Evolutionary conservation across 192 early-diverging fungal species (phyloP).

Genomic region (Neocallimastix lanati): DNA sequence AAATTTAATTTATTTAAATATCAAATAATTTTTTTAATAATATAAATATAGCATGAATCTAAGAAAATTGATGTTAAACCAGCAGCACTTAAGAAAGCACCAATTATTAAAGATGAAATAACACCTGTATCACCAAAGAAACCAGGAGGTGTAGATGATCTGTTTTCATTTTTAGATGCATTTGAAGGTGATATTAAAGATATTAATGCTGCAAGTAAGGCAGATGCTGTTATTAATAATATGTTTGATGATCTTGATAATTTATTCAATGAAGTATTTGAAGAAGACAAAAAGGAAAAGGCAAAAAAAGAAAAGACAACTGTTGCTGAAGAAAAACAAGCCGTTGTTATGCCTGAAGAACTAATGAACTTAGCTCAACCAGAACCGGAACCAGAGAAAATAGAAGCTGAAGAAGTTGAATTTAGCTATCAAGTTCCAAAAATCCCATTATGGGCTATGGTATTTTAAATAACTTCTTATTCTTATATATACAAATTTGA

Average conservation of each 20-base stretch:
- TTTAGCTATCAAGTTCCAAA: not conserved
- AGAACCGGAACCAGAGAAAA: not conserved
- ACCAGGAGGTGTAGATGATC: slow-evolving; percentile 10
- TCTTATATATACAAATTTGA: too few species aligned
- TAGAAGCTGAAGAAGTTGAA: not conserved
- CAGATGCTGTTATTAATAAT: not conserved
- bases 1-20: too few species aligned
- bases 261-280: not conserved
- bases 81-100: not conserved
- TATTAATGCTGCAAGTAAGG: not conserved
- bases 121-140: slow-evolving; percentile 1
- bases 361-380: not conserved
- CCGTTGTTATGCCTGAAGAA: not conserved
- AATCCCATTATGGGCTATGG: not conserved
- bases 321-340: not conserved
- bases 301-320: not conserved
- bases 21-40: too few species aligned
- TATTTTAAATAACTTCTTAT: too few species aligned
- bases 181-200: slow-evolving; percentile 8
- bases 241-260: not conserved
- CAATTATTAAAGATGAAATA: slow-evolving; percentile 8
- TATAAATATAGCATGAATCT: slow-evolving; percentile 4
- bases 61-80: not conserved
- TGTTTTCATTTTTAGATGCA: slow-evolving; percentile 26
- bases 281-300: not conserved